A percentile compares a stretch with the other conserved stretches of the same genome.
These are phyloP conservation scores for Diaporthe vaccinii DNA, from an alignment of 2,329 filamentous ascomycete genomes.

Conservation along the genomic window DNA sequence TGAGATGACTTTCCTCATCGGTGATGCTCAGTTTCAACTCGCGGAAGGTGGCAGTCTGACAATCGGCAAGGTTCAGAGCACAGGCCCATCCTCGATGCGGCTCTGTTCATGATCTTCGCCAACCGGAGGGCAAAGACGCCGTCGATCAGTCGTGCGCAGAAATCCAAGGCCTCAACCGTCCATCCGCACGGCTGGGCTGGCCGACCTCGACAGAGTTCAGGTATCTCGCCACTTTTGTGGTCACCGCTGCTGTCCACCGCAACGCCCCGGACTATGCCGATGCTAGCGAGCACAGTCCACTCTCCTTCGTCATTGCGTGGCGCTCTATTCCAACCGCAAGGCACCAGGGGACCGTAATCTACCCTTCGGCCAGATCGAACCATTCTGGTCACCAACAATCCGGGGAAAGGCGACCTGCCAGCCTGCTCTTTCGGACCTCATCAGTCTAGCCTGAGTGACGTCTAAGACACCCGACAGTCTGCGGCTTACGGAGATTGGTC, in stretches of 20 bases:
- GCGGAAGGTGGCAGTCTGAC: constrained; percentile 25
- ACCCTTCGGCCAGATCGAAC: constrained; percentile 32
- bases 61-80: constrained; percentile 32
- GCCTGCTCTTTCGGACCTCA: constrained; percentile 18
- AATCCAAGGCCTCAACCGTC: constrained; percentile 1
- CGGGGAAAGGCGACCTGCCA: constrained; percentile 15
- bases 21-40: constrained; percentile 37
- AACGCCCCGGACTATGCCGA: constrained; percentile 14
- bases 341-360: constrained; percentile 25
- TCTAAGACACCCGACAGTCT: constrained; percentile 36
- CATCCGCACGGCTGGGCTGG: constrained; percentile 22
- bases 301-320: constrained; percentile 18
- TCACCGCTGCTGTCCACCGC: constrained; percentile 10
- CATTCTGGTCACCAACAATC: constrained; percentile 20
- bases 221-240: constrained; percentile 21
- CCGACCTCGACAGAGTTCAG: constrained; percentile 24
- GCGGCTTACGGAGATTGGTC: constrained; percentile 28
- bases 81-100: constrained; percentile 35
- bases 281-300: constrained; percentile 25
- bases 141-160: constrained; percentile 30
- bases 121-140: constrained; percentile 12
- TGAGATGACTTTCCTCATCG: constrained; percentile 29
- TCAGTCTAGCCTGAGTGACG: constrained; percentile 29
- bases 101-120: constrained; percentile 39
- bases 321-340: constrained; percentile 5